phyloP scores from a whole-genome alignment of 2,329 filamentous ascomycete species.

The Fusarium avenaceum region DNA sequence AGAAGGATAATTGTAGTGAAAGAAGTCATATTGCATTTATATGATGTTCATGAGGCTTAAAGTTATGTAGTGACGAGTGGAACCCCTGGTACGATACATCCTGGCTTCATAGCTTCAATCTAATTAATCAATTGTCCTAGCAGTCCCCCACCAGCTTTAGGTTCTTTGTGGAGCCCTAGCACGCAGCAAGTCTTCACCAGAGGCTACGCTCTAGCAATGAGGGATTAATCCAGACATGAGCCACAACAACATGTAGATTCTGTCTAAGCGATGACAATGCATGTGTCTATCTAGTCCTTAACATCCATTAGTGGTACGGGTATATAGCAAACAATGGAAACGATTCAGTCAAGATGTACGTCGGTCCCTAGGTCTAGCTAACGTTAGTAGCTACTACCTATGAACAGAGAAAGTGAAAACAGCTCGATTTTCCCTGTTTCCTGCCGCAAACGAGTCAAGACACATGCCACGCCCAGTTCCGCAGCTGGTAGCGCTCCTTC shows the following conservation, averaged over 20 bases:
- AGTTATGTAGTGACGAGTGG: conserved; percentile 37
- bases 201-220: not conserved
- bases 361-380: too few species aligned
- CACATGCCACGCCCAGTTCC: not conserved
- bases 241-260: too few species aligned
- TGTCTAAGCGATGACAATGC: too few species aligned
- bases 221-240: not conserved
- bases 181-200: not conserved
- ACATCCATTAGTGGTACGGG: too few species aligned
- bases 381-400: too few species aligned
- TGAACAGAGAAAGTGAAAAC: not conserved
- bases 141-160: conserved; percentile 7
- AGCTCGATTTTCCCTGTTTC: too few species aligned
- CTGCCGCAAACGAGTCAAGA: not conserved
- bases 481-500: not conserved
- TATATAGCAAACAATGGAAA: too few species aligned
- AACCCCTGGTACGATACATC: conserved; percentile 31
- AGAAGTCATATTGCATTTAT: not conserved
- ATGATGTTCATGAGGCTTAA: conserved; percentile 36
- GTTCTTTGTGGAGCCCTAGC: conserved; percentile 32
- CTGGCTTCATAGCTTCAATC: conserved; percentile 39
- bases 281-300: too few species aligned
- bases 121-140: conserved; percentile 14
- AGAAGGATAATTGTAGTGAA: not conserved
- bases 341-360: too few species aligned